Conservation (phyloP, 495 filamentous ascomycete species). For the Staphylotrichum tortipilum region DNA sequence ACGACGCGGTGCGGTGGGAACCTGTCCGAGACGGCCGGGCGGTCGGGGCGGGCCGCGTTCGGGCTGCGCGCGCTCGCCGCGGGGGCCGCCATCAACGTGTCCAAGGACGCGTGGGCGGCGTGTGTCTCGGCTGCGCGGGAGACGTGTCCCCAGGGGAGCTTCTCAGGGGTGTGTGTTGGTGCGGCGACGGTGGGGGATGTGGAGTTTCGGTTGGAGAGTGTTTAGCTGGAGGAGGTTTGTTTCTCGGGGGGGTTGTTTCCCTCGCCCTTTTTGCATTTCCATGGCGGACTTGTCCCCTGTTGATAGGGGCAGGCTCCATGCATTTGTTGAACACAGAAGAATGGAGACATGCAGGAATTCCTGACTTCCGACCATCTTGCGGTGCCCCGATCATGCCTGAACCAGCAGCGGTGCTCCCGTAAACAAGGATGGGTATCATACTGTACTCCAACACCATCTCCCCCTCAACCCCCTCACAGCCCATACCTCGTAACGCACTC, state of each 20-base stretch:
- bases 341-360: too few relatives aligned
- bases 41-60: constrained; percentile 41
- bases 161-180: constrained; percentile 39
- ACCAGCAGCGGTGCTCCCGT: too few relatives aligned
- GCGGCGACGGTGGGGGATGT: constrained; percentile 43
- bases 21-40: constrained; percentile 32
- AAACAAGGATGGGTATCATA: constrained; percentile 16
- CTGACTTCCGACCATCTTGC: too few relatives aligned
- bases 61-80: constrained; percentile 25
- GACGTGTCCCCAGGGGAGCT: constrained; percentile 39
- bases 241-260: too few relatives aligned
- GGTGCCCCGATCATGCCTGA: too few relatives aligned
- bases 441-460: not conserved
- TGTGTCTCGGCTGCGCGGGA: constrained; percentile 42
- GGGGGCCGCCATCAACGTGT: constrained; percentile 40
- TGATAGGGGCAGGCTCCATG: too few relatives aligned
- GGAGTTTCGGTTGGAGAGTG: constrained; percentile 32
- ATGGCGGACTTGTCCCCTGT: too few relatives aligned
- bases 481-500: constrained; percentile 62
- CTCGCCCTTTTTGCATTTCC: too few relatives aligned
- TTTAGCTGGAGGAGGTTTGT: constrained; percentile 5
- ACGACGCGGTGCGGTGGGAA: constrained; percentile 33
- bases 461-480: constrained; percentile 26
- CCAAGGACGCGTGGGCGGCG: constrained; percentile 43
- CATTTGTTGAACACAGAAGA: too few relatives aligned